phyloP scores from a whole-genome alignment of 805 yeast species.

The Monosporozyma solicola region DNA sequence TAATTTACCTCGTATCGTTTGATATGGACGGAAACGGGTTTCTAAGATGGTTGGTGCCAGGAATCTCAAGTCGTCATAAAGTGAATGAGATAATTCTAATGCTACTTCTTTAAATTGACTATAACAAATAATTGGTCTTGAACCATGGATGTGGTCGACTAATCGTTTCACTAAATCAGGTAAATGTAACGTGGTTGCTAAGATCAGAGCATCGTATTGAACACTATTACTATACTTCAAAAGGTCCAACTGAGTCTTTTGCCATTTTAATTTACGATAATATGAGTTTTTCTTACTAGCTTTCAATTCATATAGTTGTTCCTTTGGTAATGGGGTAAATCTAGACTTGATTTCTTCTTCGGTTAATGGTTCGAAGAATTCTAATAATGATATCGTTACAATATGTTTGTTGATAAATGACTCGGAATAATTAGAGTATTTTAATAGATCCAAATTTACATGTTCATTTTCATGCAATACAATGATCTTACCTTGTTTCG shows the following conservation, averaged over 20 bases:
- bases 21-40: conserved; percentile 76
- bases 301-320: conserved; percentile 46
- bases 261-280: conserved; percentile 50
- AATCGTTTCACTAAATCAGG: conserved; percentile 54
- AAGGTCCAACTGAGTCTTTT: conserved; percentile 30
- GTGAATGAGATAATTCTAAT: conserved; percentile 57
- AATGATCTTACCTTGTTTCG: conserved; percentile 50
- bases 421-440: conserved; percentile 55
- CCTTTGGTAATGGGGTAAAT: conserved; percentile 34
- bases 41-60: conserved; percentile 79
- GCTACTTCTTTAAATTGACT: conserved; percentile 73
- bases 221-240: conserved; percentile 42
- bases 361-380: conserved; percentile 68
- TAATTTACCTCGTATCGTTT: conserved; percentile 85
- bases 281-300: conserved; percentile 58
- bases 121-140: conserved; percentile 79
- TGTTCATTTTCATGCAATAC: conserved; percentile 90
- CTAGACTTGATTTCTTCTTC: conserved; percentile 36
- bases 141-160: conserved; percentile 64
- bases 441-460: conserved; percentile 65
- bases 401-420: conserved; percentile 46
- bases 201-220: conserved; percentile 66
- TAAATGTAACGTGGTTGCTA: conserved; percentile 64
- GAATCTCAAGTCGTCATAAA: conserved; percentile 57
- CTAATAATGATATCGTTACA: conserved; percentile 65